Evolutionary conservation across 2,329 filamentous ascomycete genomes (phyloP), one percentile per base, ranked within the genome.

Genomic region (Ophiostoma himal-ulmi): DNA sequence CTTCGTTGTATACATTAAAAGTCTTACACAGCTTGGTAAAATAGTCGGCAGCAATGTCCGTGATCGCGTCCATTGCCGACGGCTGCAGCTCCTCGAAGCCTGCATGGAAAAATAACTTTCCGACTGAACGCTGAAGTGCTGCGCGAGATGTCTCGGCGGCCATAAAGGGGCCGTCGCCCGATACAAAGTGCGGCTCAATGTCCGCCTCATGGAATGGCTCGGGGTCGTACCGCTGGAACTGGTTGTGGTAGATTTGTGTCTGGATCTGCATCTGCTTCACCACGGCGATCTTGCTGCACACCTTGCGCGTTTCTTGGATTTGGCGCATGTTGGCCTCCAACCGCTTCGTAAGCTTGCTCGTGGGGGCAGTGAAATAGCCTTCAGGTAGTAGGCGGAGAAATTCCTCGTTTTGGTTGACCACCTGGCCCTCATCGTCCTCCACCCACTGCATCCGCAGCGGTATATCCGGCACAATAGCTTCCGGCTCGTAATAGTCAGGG

Each of bases 261-360:
- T 99, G 95, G 69, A 98, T 88, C 81, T 99, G 95, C 95, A 99
- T 99, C 81, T 99, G 95, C 82, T 98, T 99, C 78, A 99, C 95
- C 73, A 99, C 93, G 67, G 92, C 90, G 78, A 99, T 97, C 81
- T 98, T 99, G 13, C 93, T 93, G 76, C 93, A 96, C 39, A 99
- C 86, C 78, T 97, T 98, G 75, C 95, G 87, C 0, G 95, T 99
- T 76, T 98, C 94, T 79, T 99, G 95, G 85, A 99, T 94, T 77
- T 97, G 94, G 72, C 88, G 88, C 80, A 98, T 92, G 75, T 99
- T 99, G 70, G 89, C 87, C 75, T 97, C 92, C 80, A 99, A 90
- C 77, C 90, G 94, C 75, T 88, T 88, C 1, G 91, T 84, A 48
- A 99, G 81, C 69, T 85, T 86, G 77, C 93, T 91, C 44, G 89